A percentile compares a stretch with the other conserved stretches of the same genome.
Evolutionary conservation across 225 moss, liverwort and hornwort species (phyloP).

Genomic region (Physcomitrium patens): DNA sequence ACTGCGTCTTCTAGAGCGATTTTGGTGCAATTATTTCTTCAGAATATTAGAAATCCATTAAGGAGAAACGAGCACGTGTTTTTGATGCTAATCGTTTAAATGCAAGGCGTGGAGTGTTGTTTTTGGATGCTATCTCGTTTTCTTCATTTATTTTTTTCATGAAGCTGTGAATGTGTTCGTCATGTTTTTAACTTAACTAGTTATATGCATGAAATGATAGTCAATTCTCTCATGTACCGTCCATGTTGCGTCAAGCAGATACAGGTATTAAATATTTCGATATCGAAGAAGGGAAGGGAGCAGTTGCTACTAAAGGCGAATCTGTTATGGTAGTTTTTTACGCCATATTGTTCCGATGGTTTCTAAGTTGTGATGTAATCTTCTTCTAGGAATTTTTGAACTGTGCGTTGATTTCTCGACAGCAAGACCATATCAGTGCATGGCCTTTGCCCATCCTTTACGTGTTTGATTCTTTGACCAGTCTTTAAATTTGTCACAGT

Average conservation of each 20-base stretch:
- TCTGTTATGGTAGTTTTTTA: constrained; percentile 45
- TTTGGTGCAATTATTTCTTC: neutral
- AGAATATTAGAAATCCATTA: too few relatives aligned
- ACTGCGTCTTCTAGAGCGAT: neutral
- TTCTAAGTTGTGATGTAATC: neutral
- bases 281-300: constrained; percentile 56
- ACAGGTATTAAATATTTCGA: constrained; percentile 68
- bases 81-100: neutral
- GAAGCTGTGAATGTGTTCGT: neutral
- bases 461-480: neutral
- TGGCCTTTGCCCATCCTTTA: constrained; percentile 1
- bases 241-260: constrained; percentile 49
- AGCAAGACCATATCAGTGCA: neutral
- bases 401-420: neutral
- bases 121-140: neutral
- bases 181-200: constrained; percentile 16
- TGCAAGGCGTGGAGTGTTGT: neutral
- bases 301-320: constrained; percentile 58
- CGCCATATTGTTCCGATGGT: constrained; percentile 10
- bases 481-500: neutral
- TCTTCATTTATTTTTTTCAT: neutral
- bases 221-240: constrained; percentile 39
- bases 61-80: neutral
- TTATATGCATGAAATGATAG: constrained; percentile 22
- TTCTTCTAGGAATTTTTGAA: constrained; percentile 5